Base-by-base conservation (phyloP, 2,329 filamentous ascomycete species). In the Apiospora kogelbergensis region DNA sequence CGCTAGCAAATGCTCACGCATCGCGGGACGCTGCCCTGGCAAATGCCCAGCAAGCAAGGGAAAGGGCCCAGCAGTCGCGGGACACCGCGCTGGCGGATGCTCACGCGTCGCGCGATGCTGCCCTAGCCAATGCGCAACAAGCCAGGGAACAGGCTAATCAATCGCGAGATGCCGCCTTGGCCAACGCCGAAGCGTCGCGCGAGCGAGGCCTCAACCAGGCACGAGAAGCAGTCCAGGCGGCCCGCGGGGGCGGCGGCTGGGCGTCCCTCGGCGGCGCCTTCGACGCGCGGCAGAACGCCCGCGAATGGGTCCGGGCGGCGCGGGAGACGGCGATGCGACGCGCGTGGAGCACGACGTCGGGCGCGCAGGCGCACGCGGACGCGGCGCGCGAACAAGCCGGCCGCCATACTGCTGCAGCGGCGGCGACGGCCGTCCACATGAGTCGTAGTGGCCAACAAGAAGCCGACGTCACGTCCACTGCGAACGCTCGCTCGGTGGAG, bases 401-500 rank as follows among this genome's bases (percentile, higher is more conserved):
- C 20, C 53, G 53, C 3, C 17, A 60, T 37, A 13, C 30, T n/a
- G 26, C 53, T 37, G 26, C 53, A 1, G 11, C 53, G 10, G 48
- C 48, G 15, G 53, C 53, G n/a, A n/a, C n/a, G n/a, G n/a, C n/a
- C n/a, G n/a, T n/a, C n/a, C n/a, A n/a, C n/a, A n/a, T n/a, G n/a
- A n/a, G n/a, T n/a, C n/a, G n/a, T n/a, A n/a, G n/a, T n/a, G n/a
- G n/a, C n/a, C n/a, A n/a, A 13, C 48, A 60, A 13, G 53, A 60
- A 37, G n/a, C 30, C 4, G 63, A 26, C 37, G 15, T 65, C 15
- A 33, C 6, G 17, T 11, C 5, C 40, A 7, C 30, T 4, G 7
- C 30, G 3, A 13, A 73, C 15, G 74, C 74, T 5, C 70, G 75
- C 0, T 75, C 67, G 2, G 79, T 79, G 9, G 74, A 74, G 20